Evolutionary conservation across 495 filamentous ascomycete genomes (phyloP), one percentile per base, ranked within the genome.

Genomic region (Clohesyomyces aquaticus): DNA sequence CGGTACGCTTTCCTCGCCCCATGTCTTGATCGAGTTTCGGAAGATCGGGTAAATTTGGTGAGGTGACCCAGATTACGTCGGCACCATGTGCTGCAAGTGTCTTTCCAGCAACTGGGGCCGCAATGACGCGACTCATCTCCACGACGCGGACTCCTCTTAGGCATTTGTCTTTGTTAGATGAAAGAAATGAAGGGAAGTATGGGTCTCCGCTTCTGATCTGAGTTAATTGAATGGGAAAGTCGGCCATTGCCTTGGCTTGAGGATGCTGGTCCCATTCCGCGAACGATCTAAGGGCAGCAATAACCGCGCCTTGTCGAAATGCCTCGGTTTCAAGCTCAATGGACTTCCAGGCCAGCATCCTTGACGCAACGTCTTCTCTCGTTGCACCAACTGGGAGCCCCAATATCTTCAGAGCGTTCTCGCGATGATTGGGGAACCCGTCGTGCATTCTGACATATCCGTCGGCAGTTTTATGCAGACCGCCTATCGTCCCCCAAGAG

Each of bases 381-480:
- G 57, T 62, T 18, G 72, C 74, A 8, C 53, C 54, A 0, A 61
- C 45, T 0, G 51, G 12, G 12, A 75, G 70, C 0, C 74, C 75
- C 0, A 82, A 68, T 12, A 82, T 72, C n/a, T 59, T 29, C 11
- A 74, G 68, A 0, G 77, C 68, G 21, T 73, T 75, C 14, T 64
- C 35, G 0, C 77, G 74, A 54, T 82, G 79, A 38, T 79, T 68
- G 4, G 74, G 67, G 48, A 80, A 80, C 4, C 22, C 18, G 32
- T 81, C 79, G 61, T 82, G 79, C 26, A 81, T 72, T 23, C 78
- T 69, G 21, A 81, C 74, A 61, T 80, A 72, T n/a, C 78, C 79
- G 62, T 80, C 78, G 0, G 68, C 55, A 4, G 78, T 75, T 25
- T 69, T 66, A 62, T 82, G 75, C 0, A 82, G 32, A 1, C 80